phyloP scores from a whole-genome alignment of 2,329 filamentous ascomycete genomes.

The Verticillium nonalfalfae region DNA sequence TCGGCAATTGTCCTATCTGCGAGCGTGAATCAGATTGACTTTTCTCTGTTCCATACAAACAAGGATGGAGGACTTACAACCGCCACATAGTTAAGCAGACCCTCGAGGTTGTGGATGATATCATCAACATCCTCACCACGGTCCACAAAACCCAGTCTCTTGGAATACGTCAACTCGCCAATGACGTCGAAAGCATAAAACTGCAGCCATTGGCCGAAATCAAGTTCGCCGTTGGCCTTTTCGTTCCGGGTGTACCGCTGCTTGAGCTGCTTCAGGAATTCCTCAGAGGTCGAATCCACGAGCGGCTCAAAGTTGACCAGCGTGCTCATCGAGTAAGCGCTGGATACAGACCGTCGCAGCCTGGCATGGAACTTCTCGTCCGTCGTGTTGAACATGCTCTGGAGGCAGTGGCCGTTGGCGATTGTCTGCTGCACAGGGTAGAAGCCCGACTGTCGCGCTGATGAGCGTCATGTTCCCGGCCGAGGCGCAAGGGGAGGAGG shows the following conservation, averaged over 20 bases:
- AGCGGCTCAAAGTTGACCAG: constrained; percentile 30
- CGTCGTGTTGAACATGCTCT: constrained; percentile 27
- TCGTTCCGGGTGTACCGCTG: neutral
- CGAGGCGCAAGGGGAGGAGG: neutral
- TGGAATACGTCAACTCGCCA: constrained; percentile 24
- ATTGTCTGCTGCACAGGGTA: constrained; percentile 20
- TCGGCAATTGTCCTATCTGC: constrained; percentile 16
- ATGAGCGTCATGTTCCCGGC: neutral
- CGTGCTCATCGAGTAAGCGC: constrained; percentile 31
- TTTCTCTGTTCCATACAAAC: neutral
- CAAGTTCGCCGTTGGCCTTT: neutral
- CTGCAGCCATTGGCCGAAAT: constrained; percentile 27
- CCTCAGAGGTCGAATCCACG: constrained; percentile 21
- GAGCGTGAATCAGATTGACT: neutral
- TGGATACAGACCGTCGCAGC: constrained; percentile 29
- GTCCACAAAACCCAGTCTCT: constrained; percentile 28
- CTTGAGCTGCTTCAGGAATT: constrained; percentile 10
- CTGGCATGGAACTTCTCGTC: constrained; percentile 32
- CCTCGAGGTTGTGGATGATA: constrained; percentile 18
- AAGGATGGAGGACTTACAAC: neutral
- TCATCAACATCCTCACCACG: constrained; percentile 22
- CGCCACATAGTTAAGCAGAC: constrained; percentile 3
- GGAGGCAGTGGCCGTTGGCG: constrained; percentile 17
- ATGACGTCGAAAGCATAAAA: constrained; percentile 35
- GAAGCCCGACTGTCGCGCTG: constrained; percentile 14